Percentiles rank a stretch among this genome's conserved stretches.
phyloP scores from a whole-genome alignment of 495 filamentous ascomycete species.

The Xylaria sp. region DNA sequence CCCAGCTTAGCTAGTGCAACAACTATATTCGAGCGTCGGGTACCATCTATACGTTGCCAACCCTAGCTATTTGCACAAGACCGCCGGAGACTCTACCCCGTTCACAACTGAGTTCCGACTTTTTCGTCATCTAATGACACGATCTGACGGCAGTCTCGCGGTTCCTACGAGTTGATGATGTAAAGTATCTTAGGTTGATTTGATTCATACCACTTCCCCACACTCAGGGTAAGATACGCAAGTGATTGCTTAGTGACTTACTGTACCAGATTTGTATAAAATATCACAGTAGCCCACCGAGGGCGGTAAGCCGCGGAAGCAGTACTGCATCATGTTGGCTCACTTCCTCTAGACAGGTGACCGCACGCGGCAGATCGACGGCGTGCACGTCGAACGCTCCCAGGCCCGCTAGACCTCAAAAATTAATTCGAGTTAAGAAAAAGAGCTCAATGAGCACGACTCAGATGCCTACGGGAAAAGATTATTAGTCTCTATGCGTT shows the following conservation, averaged over 20 bases:
- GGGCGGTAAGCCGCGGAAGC: constrained; percentile 39
- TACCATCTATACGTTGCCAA: neutral
- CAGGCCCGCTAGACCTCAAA: constrained; percentile 53
- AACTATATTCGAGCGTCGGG: neutral
- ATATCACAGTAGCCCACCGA: neutral
- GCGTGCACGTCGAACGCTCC: constrained; percentile 96
- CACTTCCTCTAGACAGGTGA: constrained; percentile 99
- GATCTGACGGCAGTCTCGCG: neutral
- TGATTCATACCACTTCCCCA: neutral
- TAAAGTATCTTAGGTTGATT: neutral
- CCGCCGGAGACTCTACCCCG: neutral
- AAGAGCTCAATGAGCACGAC: neutral
- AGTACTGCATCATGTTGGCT: constrained; percentile 85
- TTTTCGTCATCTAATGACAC: neutral
- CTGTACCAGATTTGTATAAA: no score
- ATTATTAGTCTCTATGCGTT: neutral
- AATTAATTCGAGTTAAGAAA: neutral
- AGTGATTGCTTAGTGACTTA: neutral
- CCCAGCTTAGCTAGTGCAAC: no score
- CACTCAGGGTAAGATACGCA: neutral
- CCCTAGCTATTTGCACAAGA: neutral
- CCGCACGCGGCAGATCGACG: constrained; percentile 88
- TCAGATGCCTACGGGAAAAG: neutral
- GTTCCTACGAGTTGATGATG: neutral
- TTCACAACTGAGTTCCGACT: neutral